Evolutionary conservation across 768 basidiomycete species (phyloP).

Genomic region (Arthromyces matolae): DNA sequence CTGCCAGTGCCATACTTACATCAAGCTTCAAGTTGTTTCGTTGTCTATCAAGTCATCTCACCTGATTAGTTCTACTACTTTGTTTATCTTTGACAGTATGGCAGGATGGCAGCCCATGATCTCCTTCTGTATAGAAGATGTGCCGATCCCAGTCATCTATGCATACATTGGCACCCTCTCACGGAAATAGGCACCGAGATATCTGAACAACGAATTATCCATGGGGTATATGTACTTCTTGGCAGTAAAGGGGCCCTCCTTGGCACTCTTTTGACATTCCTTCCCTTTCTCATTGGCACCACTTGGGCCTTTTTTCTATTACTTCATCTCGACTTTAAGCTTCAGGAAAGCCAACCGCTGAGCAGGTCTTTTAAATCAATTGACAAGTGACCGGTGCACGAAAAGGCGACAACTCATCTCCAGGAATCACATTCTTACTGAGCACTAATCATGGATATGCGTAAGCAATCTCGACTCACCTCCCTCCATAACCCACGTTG

Average conservation of each 20-base stretch:
- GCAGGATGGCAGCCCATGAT: no score
- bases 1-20: no score
- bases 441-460: constrained; percentile 3
- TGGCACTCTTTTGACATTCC: not conserved
- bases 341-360: constrained; percentile 8
- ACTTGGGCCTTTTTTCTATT: not conserved
- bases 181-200: no score
- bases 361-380: constrained; percentile 5
- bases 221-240: constrained; percentile 1
- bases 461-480: constrained; percentile 2
- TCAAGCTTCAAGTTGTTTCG: no score
- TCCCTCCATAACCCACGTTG: not conserved
- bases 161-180: no score
- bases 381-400: constrained; percentile 3
- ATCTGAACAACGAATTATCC: not conserved
- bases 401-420: not conserved
- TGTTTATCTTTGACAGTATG: no score
- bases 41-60: no score
- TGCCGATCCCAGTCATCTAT: no score
- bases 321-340: constrained; percentile 1
- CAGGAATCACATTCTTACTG: not conserved
- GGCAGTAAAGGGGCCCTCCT: not conserved
- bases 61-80: no score
- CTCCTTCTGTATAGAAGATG: no score
- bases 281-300: constrained; percentile 1